Evolutionary conservation across 257 asterid species (phyloP).

Genomic region (Datura wrightii): DNA sequence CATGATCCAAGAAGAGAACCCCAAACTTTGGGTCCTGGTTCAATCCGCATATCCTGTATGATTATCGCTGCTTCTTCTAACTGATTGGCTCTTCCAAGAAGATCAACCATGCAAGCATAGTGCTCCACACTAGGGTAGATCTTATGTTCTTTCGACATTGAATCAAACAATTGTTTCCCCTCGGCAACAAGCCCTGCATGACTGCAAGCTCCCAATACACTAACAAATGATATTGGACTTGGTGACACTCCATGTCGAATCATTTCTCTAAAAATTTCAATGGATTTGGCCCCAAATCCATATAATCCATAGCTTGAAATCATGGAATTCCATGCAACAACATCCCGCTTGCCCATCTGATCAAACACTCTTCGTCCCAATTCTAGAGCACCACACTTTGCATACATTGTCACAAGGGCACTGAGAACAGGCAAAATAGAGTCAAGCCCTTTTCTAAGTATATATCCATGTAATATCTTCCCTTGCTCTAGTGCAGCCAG

Average conservation of each 20-base stretch:
- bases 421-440: slow-evolving; percentile 76
- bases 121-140: slow-evolving; percentile 76
- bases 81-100: slow-evolving; percentile 85
- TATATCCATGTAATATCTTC: slow-evolving; percentile 75
- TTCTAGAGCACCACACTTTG: slow-evolving; percentile 76
- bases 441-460: slow-evolving; percentile 84
- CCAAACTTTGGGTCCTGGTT: slow-evolving; percentile 88
- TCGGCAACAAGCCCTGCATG: slow-evolving; percentile 87
- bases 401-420: slow-evolving; percentile 80
- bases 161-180: slow-evolving; percentile 64
- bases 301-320: slow-evolving; percentile 76
- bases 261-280: slow-evolving; percentile 66
- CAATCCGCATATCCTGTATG: slow-evolving; percentile 71
- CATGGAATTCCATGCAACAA: slow-evolving; percentile 88
- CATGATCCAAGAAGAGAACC: slow-evolving; percentile 91
- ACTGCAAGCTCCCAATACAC: slow-evolving; percentile 90
- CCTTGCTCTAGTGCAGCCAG: slow-evolving; percentile 88
- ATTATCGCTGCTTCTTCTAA: slow-evolving; percentile 75
- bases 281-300: slow-evolving; percentile 74
- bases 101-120: slow-evolving; percentile 91
- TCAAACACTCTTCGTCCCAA: slow-evolving; percentile 58
- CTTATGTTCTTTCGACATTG: slow-evolving; percentile 59
- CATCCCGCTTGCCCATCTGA: slow-evolving; percentile 71
- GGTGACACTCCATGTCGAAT: slow-evolving; percentile 63
- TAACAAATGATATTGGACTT: slow-evolving; percentile 74